Conservation (phyloP, 805 yeast genomes). For the Vanderwaltozyma polyspora region DNA sequence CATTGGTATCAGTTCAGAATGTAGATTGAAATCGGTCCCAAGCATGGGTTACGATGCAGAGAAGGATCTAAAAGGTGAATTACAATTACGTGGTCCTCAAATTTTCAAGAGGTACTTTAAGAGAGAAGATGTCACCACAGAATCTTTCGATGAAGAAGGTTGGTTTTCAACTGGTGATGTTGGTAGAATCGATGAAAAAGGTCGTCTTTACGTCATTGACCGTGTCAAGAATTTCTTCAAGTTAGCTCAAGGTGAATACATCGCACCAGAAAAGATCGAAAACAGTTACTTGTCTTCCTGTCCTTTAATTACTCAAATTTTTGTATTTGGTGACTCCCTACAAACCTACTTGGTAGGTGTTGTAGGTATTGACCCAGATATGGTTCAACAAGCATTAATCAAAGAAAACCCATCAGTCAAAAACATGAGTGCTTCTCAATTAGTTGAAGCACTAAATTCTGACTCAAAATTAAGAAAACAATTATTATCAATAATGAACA, state of each 20-base stretch:
- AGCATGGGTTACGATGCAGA: slow-evolving; percentile 42
- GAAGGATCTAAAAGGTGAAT: slow-evolving; percentile 44
- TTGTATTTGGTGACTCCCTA: slow-evolving; percentile 53
- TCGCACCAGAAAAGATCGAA: slow-evolving; percentile 69
- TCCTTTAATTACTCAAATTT: slow-evolving; percentile 42
- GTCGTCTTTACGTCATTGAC: slow-evolving; percentile 53
- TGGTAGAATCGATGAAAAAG: slow-evolving; percentile 39
- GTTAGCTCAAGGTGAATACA: slow-evolving; percentile 53
- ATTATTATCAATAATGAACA: slow-evolving; percentile 14
- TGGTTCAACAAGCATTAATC: slow-evolving; percentile 27
- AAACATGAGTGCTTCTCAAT: slow-evolving; percentile 21
- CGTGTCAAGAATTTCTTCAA: slow-evolving; percentile 74
- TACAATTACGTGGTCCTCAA: slow-evolving; percentile 55
- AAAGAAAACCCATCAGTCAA: slow-evolving; percentile 25
- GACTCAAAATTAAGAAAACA: slow-evolving; percentile 10
- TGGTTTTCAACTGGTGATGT: slow-evolving; percentile 65
- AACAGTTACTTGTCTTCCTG: slow-evolving; percentile 45
- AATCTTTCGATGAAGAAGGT: slow-evolving; percentile 43
- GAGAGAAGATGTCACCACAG: slow-evolving; percentile 42
- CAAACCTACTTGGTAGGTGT: slow-evolving; percentile 48
- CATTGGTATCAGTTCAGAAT: slow-evolving; percentile 42
- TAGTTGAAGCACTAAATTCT: slow-evolving; percentile 13
- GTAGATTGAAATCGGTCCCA: slow-evolving; percentile 53
- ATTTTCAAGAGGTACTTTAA: slow-evolving; percentile 46
- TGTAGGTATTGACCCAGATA: slow-evolving; percentile 46